phyloP scores from a whole-genome alignment of 495 filamentous ascomycete species.

The Podospora australis region DNA sequence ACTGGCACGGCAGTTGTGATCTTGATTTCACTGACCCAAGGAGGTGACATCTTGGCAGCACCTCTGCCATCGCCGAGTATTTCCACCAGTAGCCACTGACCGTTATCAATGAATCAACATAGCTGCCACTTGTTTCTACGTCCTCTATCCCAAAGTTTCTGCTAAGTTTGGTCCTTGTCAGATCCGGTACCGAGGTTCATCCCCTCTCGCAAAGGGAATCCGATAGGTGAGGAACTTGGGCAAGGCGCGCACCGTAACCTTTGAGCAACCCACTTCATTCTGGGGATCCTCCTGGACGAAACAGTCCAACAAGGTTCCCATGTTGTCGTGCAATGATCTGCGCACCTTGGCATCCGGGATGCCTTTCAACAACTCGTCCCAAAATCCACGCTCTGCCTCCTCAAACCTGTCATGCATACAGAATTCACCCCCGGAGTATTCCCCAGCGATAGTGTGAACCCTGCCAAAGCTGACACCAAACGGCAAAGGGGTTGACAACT shows the following conservation, averaged over 20 bases:
- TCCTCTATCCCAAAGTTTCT: too few relatives aligned
- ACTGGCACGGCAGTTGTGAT: too few relatives aligned
- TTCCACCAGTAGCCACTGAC: too few relatives aligned
- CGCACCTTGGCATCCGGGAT: constrained; percentile 5
- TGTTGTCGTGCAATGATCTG: constrained; percentile 2
- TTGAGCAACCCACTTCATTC: constrained; percentile 5
- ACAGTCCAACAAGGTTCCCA: constrained; percentile 4
- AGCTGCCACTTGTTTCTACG: too few relatives aligned
- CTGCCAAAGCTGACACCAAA: constrained; percentile 4
- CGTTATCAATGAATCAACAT: too few relatives aligned
- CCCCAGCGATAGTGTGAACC: constrained; percentile 9
- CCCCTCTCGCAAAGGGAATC: constrained; percentile 5
- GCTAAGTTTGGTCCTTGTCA: too few relatives aligned
- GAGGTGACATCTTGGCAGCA: too few relatives aligned
- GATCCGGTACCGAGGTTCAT: constrained; percentile 13
- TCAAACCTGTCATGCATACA: constrained; percentile 11
- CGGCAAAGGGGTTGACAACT: neutral
- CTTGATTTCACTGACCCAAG: too few relatives aligned
- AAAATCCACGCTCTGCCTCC: constrained; percentile 7
- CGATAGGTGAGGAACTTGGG: constrained; percentile 14
- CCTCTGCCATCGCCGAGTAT: too few relatives aligned
- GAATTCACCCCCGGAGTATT: constrained; percentile 10
- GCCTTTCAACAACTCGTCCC: constrained; percentile 7
- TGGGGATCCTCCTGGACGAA: constrained; percentile 11
- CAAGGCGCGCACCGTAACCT: constrained; percentile 3